A percentile compares a stretch with the other conserved stretches of the same genome.
These are phyloP conservation scores for Lichtheimia ornata DNA, from an alignment of 371 early-diverging fungal genomes.

Conservation along the genomic window DNA sequence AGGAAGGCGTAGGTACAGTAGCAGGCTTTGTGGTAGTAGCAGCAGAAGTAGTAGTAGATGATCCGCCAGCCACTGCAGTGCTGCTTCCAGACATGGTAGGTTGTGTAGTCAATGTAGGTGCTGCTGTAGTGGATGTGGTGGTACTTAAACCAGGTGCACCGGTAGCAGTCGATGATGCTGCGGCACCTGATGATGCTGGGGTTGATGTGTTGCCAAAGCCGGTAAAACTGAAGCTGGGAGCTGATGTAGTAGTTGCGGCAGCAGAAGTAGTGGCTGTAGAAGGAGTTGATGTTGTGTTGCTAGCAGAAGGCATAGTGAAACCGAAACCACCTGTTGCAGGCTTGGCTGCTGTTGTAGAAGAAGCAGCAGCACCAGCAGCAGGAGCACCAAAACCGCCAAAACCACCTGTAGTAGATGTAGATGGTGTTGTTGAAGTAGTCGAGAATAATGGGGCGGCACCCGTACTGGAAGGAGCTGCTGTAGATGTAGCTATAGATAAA, in stretches of 20 bases:
- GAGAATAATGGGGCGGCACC: constrained; percentile 5
- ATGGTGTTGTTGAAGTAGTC: not conserved
- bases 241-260: not conserved
- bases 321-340: constrained; percentile 16
- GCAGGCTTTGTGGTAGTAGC: constrained; percentile 24
- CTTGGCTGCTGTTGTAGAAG: not conserved
- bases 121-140: not conserved
- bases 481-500: not conserved
- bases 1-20: constrained; percentile 45
- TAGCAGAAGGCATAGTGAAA: constrained; percentile 3
- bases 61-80: constrained; percentile 19
- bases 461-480: constrained; percentile 4
- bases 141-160: constrained; percentile 16
- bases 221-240: not conserved
- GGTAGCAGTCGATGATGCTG: constrained; percentile 14
- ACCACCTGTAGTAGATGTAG: constrained; percentile 16
- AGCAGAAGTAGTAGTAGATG: constrained; percentile 22
- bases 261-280: constrained; percentile 12
- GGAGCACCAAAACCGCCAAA: constrained; percentile 17
- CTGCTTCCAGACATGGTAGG: constrained; percentile 20
- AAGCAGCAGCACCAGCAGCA: constrained; percentile 2
- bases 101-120: constrained; percentile 19
- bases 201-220: constrained; percentile 1
- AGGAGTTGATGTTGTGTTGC: constrained; percentile 8
- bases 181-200: constrained; percentile 1